Base-by-base conservation (phyloP, 345 rosid genomes). In the Hibiscus tridactylites region DNA sequence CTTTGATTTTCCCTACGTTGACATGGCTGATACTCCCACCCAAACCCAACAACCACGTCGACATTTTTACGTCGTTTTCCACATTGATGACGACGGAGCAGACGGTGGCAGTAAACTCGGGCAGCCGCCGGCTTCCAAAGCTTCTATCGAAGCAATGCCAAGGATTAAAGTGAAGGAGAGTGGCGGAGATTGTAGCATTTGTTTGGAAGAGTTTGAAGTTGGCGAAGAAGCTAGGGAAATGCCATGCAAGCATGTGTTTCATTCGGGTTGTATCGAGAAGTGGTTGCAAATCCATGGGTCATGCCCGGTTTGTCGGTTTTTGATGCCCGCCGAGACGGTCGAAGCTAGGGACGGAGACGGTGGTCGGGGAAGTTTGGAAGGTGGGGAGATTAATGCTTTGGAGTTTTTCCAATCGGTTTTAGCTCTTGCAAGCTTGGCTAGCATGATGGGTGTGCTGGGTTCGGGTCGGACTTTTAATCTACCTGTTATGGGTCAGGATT, bases 91-190 rank as follows among this genome's bases (percentile, higher is more conserved):
- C 42, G 42, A 37, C 42, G 42, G 9, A 37, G 42, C 0, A 7
- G 46, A 16, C 24, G 26, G 12, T 11, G 26, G 8, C 19, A 52
- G 19, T 52, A 52, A 52, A n/a, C n/a, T 58, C 0, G 78, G 63
- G 29, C 49, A 17, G 1, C 24, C 28, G 7, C 78, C 78, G 0
- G 78, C 78, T 7, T 65, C 81, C 0, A 71, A 61, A 60, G 78
- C 69, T 13, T 52, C 81, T 1, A 74, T 78, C 5, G 78, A 74
- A 28, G 73, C 65, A 7, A 37, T 78, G 73, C 73, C 73, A 2
- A 71, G 39, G 31, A 61, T 61, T 10, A 46, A 9, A 5, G 73
- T 74, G 3, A 16, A 42, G n/a, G 73, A 19, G 29, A 58, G 1
- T 50, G 61, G 50, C 16, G 16, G 50, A 0, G 81, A 78, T 3